A percentile compares a stretch with the other conserved stretches of the same genome.
These are phyloP conservation scores for Mycena haematopus DNA, from an alignment of 768 basidiomycete species.

Conservation along the genomic window DNA sequence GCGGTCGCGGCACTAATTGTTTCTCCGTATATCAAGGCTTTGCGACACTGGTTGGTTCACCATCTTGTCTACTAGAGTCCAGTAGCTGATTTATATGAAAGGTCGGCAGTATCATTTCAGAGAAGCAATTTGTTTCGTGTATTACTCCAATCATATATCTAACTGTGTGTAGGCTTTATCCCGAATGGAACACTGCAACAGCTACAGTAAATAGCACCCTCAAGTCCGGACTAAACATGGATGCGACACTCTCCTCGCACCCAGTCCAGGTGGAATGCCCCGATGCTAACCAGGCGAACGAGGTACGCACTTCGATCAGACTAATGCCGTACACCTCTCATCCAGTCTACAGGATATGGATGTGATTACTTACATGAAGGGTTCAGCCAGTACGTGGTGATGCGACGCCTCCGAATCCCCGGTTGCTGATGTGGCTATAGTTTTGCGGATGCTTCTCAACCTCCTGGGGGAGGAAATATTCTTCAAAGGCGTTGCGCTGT, in stretches of 20 bases:
- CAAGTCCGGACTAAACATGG: constrained; percentile 53
- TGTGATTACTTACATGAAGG: too few species aligned
- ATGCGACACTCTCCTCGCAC: constrained; percentile 38
- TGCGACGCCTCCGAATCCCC: too few species aligned
- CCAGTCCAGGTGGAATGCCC: constrained; percentile 94
- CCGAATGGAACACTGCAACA: constrained; percentile 85
- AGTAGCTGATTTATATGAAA: too few species aligned
- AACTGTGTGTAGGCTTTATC: constrained; percentile 54
- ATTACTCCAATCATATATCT: neutral
- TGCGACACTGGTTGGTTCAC: too few species aligned
- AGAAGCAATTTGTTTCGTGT: constrained; percentile 51
- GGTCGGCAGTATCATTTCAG: too few species aligned
- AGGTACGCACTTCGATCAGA: too few species aligned
- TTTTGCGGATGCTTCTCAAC: constrained; percentile 90
- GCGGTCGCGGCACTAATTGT: too few species aligned
- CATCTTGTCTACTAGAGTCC: too few species aligned
- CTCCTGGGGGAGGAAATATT: constrained; percentile 90
- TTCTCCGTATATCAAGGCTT: too few species aligned
- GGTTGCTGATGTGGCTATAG: constrained; percentile 46
- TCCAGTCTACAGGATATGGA: too few species aligned
- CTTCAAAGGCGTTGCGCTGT: constrained; percentile 86
- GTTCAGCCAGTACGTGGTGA: too few species aligned
- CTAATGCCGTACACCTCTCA: too few species aligned
- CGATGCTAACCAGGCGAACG: constrained; percentile 83
- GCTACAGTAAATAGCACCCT: constrained; percentile 79